A percentile compares a stretch with the other conserved stretches of the same genome.
phyloP scores from a whole-genome alignment of 2,329 filamentous ascomycete genomes.

The Ceratocystiopsis minuta region DNA sequence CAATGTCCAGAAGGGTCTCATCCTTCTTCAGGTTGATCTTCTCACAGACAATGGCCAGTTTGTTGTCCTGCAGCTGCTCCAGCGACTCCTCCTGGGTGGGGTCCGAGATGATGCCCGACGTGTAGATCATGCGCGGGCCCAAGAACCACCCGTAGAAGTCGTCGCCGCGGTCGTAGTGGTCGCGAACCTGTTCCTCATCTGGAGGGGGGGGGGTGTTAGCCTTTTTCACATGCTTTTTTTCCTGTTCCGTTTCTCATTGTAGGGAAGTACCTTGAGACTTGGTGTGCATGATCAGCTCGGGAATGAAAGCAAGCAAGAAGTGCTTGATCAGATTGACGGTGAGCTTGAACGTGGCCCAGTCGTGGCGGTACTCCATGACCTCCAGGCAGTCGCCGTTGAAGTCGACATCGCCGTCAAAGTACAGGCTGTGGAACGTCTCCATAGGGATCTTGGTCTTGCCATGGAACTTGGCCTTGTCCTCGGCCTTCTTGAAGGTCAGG shows the following conservation, averaged over 20 bases:
- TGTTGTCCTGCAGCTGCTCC: slow-evolving; percentile 95
- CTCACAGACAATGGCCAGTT: slow-evolving; percentile 84
- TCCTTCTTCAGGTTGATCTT: slow-evolving; percentile 74
- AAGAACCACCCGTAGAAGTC: slow-evolving; percentile 99
- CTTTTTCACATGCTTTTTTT: no score
- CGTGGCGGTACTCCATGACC: slow-evolving; percentile 80
- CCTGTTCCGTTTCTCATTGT: no score
- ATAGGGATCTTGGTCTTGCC: slow-evolving; percentile 70
- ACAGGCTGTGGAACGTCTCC: slow-evolving; percentile 95
- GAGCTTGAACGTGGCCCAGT: slow-evolving; percentile 65
- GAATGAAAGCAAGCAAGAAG: slow-evolving; percentile 10
- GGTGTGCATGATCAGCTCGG: slow-evolving; percentile 10
- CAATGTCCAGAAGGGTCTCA: slow-evolving; percentile 80
- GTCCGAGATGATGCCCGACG: slow-evolving; percentile 83
- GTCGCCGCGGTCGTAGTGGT: slow-evolving; percentile 94
- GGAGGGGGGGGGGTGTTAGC: neutral
- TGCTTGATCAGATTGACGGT: slow-evolving; percentile 9
- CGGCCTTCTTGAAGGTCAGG: slow-evolving; percentile 58
- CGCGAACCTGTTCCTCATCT: slow-evolving; percentile 96
- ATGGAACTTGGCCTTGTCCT: slow-evolving; percentile 46
- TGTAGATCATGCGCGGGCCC: slow-evolving; percentile 97
- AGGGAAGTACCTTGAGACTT: slow-evolving; percentile 8
- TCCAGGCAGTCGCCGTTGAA: slow-evolving; percentile 90
- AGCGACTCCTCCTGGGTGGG: slow-evolving; percentile 74
- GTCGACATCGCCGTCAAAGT: slow-evolving; percentile 86